Conservation (phyloP, 805 yeast genomes). For the Torulaspora franciscae region DNA sequence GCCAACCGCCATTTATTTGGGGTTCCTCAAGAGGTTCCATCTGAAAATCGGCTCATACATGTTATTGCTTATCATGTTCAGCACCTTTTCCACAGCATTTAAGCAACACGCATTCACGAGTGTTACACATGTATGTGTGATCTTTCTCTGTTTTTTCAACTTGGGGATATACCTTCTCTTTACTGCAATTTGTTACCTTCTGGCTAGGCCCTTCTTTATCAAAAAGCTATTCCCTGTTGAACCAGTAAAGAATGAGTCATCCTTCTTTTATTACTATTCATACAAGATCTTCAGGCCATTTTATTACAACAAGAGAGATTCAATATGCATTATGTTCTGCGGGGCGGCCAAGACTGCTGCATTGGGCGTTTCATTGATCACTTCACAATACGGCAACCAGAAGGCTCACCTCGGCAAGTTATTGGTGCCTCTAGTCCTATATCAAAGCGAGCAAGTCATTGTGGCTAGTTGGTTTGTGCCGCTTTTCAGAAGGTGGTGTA, state of each 20-base stretch:
- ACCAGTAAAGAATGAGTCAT: constrained; percentile 44
- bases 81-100: constrained; percentile 83
- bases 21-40: constrained; percentile 24
- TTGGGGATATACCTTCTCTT: constrained; percentile 73
- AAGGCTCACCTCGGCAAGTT: constrained; percentile 62
- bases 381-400: constrained; percentile 69
- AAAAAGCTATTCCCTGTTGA: constrained; percentile 40
- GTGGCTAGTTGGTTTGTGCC: constrained; percentile 70
- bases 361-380: constrained; percentile 75
- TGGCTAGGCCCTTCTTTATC: constrained; percentile 59
- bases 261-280: constrained; percentile 42
- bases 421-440: constrained; percentile 76
- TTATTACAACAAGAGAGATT: constrained; percentile 63
- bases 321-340: constrained; percentile 76
- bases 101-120: constrained; percentile 71
- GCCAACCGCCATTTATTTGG: constrained; percentile 29
- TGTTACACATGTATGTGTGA: constrained; percentile 62
- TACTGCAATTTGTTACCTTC: constrained; percentile 54
- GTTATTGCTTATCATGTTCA: constrained; percentile 71
- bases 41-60: constrained; percentile 72
- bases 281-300: constrained; percentile 50
- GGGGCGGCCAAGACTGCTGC: constrained; percentile 96
- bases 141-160: constrained; percentile 78
- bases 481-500: constrained; percentile 63
- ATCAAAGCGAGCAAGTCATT: constrained; percentile 82